These are phyloP conservation scores for Lentinula edodes DNA, from an alignment of 768 basidiomycete genomes.

Conservation along the genomic window DNA sequence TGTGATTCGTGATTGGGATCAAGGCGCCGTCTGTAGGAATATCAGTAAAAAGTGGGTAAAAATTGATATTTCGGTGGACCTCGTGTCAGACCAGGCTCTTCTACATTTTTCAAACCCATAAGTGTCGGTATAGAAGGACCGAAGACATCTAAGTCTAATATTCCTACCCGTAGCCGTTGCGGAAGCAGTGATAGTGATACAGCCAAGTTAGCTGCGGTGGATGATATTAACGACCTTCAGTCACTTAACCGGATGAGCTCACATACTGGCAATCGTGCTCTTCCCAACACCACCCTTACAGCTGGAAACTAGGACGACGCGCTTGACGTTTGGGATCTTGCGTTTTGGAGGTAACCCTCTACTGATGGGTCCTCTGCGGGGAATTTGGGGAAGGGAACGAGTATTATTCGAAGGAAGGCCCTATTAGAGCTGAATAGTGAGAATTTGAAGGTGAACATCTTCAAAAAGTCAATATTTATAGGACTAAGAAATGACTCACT, in stretches of 20 bases:
- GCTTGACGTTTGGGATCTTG: conserved; percentile 66
- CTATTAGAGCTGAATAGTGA: conserved; percentile 8
- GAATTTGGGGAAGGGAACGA: conserved; percentile 48
- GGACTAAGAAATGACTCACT: conserved; percentile 24
- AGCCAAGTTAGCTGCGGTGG: conserved; percentile 67
- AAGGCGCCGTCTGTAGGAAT: conserved; percentile 62
- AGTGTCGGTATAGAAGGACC: conserved; percentile 92
- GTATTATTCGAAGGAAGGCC: conserved; percentile 14
- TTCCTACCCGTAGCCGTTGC: conserved; percentile 58
- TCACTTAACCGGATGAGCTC: background rate
- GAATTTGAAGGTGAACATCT: background rate
- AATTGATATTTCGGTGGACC: conserved; percentile 34
- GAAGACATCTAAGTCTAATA: conserved; percentile 94
- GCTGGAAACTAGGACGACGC: conserved; percentile 80
- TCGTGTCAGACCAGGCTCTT: conserved; percentile 72
- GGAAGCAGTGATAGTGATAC: conserved; percentile 49
- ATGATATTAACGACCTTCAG: conserved; percentile 5
- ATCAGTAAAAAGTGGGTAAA: background rate
- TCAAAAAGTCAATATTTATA: background rate
- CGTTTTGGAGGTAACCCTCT: conserved; percentile 49
- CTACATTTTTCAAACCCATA: conserved; percentile 77
- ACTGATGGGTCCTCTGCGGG: conserved; percentile 30
- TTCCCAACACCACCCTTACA: conserved; percentile 98
- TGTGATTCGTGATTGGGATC: conserved; percentile 81
- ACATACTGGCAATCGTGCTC: conserved; percentile 82